These are phyloP conservation scores for Trichoderma asperelloides DNA, from an alignment of 495 filamentous ascomycete species.

Conservation along the genomic window DNA sequence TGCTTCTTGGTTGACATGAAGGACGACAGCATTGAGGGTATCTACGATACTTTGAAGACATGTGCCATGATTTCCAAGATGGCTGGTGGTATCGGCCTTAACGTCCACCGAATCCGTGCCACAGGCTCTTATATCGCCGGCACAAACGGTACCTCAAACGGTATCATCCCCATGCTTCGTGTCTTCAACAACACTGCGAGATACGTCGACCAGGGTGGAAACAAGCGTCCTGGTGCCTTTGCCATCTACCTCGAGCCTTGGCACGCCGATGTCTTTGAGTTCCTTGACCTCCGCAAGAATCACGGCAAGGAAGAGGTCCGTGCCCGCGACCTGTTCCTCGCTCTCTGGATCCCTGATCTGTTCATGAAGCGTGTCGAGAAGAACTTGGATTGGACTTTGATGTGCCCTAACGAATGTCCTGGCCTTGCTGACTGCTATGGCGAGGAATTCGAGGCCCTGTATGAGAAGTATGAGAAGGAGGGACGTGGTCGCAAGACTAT, in stretches of 20 bases:
- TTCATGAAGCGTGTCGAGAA: constrained; percentile 99
- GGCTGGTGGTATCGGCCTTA: constrained; percentile 92
- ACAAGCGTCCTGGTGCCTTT: constrained; percentile 97
- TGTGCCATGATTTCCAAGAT: constrained; percentile 99
- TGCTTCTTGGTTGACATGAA: constrained; percentile 99
- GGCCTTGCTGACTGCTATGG: constrained; percentile 94
- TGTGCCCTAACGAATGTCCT: constrained; percentile 93
- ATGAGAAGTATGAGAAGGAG: constrained; percentile 87
- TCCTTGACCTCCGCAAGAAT: constrained; percentile 96
- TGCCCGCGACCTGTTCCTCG: constrained; percentile 94
- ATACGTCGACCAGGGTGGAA: constrained; percentile 98
- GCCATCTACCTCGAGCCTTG: constrained; percentile 99
- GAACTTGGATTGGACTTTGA: constrained; percentile 92
- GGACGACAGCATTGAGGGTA: constrained; percentile 97
- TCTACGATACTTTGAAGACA: constrained; percentile 97
- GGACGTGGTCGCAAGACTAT: constrained; percentile 81
- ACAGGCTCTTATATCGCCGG: constrained; percentile 96
- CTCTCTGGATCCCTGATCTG: constrained; percentile 95
- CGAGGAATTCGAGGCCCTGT: constrained; percentile 92
- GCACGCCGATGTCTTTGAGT: constrained; percentile 96
- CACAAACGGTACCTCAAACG: constrained; percentile 95
- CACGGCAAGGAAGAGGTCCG: constrained; percentile 97
- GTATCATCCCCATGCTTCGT: constrained; percentile 93
- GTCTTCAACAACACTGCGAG: constrained; percentile 98
- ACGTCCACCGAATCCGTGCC: constrained; percentile 90